Conservation (phyloP, 768 basidiomycete genomes). For the Trametes gibbosa region DNA sequence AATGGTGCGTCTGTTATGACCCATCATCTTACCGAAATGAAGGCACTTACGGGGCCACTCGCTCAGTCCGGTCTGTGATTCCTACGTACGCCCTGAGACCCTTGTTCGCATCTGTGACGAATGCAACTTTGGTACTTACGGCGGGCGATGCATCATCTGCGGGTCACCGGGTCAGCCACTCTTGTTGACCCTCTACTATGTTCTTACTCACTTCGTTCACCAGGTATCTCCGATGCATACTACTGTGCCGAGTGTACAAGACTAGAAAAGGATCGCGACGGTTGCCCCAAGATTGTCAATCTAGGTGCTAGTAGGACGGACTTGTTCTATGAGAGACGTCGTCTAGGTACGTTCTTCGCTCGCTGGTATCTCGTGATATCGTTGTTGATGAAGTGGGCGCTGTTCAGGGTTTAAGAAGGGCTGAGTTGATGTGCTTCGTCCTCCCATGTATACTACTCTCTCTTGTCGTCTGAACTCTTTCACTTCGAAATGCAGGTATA, state of each 20-base stretch:
- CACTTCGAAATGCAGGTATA: too few relatives aligned
- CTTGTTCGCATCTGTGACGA: slow-evolving; percentile 98
- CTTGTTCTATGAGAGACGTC: slow-evolving; percentile 86
- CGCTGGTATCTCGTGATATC: not conserved
- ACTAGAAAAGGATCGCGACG: slow-evolving; percentile 95
- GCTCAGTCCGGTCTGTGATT: slow-evolving; percentile 93
- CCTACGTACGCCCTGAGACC: slow-evolving; percentile 97
- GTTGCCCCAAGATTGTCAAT: slow-evolving; percentile 98
- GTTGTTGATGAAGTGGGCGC: not conserved
- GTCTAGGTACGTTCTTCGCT: slow-evolving; percentile 55
- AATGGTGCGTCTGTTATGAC: slow-evolving; percentile 67
- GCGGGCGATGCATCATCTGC: slow-evolving; percentile 97
- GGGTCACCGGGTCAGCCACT: slow-evolving; percentile 74
- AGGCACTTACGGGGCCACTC: not conserved
- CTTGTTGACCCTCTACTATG: not conserved
- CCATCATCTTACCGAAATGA: not conserved
- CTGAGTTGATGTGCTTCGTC: slow-evolving; percentile 19
- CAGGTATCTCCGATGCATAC: slow-evolving; percentile 98
- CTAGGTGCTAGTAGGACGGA: slow-evolving; percentile 93
- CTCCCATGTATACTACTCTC: not conserved
- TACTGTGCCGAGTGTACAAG: slow-evolving; percentile 98
- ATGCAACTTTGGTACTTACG: slow-evolving; percentile 98
- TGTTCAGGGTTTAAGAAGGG: slow-evolving; percentile 68
- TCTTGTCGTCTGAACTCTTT: too few relatives aligned
- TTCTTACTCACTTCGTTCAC: too few relatives aligned